Evolutionary conservation across 805 yeast species (phyloP), one percentile per base, ranked within the genome.

Genomic region (Blastobotrys robertii): DNA sequence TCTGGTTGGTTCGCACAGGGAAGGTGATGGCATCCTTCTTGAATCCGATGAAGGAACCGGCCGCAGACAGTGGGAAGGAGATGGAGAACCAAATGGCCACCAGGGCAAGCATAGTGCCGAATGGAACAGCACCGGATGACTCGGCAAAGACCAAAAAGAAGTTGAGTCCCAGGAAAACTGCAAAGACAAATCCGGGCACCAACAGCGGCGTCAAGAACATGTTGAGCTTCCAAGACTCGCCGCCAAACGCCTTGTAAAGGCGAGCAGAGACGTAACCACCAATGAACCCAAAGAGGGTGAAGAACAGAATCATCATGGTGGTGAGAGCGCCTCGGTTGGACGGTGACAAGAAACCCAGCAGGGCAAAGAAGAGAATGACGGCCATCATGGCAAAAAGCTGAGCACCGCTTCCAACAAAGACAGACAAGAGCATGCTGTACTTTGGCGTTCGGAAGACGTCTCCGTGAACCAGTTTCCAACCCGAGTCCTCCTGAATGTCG

Each of bases 391-490:
- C 68, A 50, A 87, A 74, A 29, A 90, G 62, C 64, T 92, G 98
- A 28, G 73, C 63, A 47, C 98, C 98, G 42, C 92, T 79, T 37
- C 98, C 98, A 39, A 87, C 75, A 15, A 88, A 63, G 7, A 87
- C 77, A 2, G 96, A 82, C 46, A 87, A 70, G 4, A 84, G 45
- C 74, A 87, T 72, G 43, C 82, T 70, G 51, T 74, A 67, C 40
- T 69, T 60, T 35, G 97, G 97, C 7, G 88, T 66, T 62, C 97
- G 76, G 68, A 90, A 90, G 28, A 90, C 87, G 61, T 90, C 97
- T 48, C 97, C 97, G 55, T 88, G 94, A 33, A 87, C 81, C 50
- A 92, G 72, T 61, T 92, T 92, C 98, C 98, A 92, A 33, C 98
- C 98, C 58, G 87, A 74, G 61, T 92, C 97, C 56, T 87, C 95